A percentile compares a stretch with the other conserved stretches of the same genome.
phyloP scores from a whole-genome alignment of 2,329 filamentous ascomycete species.

The Didymella pomorum region DNA sequence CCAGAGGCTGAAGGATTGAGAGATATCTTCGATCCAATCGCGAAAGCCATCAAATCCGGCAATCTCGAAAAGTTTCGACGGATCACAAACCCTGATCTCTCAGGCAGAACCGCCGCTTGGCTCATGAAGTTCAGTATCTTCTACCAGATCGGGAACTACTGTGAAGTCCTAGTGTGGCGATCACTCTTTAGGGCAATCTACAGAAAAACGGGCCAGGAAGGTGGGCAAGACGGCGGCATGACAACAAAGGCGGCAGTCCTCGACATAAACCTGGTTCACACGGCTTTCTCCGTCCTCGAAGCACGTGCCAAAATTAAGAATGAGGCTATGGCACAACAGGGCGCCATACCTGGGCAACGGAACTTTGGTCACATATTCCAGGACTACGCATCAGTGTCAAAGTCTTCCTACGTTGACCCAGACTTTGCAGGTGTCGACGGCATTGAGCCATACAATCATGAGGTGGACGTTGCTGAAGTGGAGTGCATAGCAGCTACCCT shows the following conservation, averaged over 20 bases:
- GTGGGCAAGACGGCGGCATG: conserved; percentile 63
- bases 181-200: conserved; percentile 81
- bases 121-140: conserved; percentile 79
- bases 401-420: conserved; percentile 52
- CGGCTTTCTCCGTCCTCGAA: conserved; percentile 71
- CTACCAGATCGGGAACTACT: conserved; percentile 76
- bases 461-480: conserved; percentile 69
- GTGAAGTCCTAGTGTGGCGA: conserved; percentile 85
- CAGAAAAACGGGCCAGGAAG: conserved; percentile 77
- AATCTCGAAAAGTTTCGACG: conserved; percentile 77
- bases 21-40: conserved; percentile 76
- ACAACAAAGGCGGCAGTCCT: conserved; percentile 72
- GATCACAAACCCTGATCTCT: conserved; percentile 62
- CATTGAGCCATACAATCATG: conserved; percentile 39
- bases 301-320: conserved; percentile 52
- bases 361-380: conserved; percentile 58
- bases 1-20: conserved; percentile 73
- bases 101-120: conserved; percentile 61
- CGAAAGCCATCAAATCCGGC: conserved; percentile 73
- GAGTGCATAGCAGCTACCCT: conserved; percentile 80
- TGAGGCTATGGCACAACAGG: conserved; percentile 37
- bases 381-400: conserved; percentile 56
- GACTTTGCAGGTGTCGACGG: conserved; percentile 54
- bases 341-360: conserved; percentile 46
- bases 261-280: conserved; percentile 72